Conservation (phyloP, 78 protist genomes). For the slime mould (Dictyostelium discoideum) region dicty_2.7 NC_007089.4:3421501-3422000, state of each 20-base stretch:
- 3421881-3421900: background rate
- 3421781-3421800: background rate
- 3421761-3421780: constrained; percentile 19
- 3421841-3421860: background rate
- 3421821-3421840: background rate
- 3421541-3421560: background rate
- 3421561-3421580: background rate
- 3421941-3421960: background rate
- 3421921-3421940: background rate
- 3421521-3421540: background rate
- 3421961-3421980: background rate
- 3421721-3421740: background rate
- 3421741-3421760: background rate
- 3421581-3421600: constrained; percentile 37
- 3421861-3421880: background rate
- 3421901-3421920: background rate
- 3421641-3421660: constrained; percentile 6
- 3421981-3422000: background rate
- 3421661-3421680: constrained; percentile 13
- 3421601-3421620: constrained; percentile 55
- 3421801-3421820: constrained; percentile 8
- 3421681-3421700: constrained; percentile 18
- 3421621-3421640: background rate
- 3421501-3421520: background rate
- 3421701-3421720: background rate